A percentile compares a stretch with the other conserved stretches of the same genome.
phyloP scores from a whole-genome alignment of 2,329 filamentous ascomycete genomes.

The Fusarium euwallaceae region DNA sequence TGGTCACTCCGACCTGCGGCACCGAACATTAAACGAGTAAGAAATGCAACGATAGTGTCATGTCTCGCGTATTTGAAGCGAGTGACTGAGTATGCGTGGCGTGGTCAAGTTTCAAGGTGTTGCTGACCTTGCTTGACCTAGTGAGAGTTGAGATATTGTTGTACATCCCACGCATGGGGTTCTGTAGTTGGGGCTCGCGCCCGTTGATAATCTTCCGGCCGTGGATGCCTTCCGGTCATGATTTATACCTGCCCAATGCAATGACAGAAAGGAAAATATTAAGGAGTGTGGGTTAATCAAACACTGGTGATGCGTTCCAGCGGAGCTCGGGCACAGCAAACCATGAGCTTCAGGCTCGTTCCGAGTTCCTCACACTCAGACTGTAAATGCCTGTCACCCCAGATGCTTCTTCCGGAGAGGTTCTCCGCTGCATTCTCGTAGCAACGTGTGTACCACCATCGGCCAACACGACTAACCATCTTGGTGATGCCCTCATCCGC shows the following conservation, averaged over 20 bases:
- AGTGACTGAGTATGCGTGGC: slow-evolving; percentile 7
- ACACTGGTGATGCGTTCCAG: slow-evolving; percentile 64
- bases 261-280: slow-evolving; percentile 28
- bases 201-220: slow-evolving; percentile 43
- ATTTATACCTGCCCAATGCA: slow-evolving; percentile 20
- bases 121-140: slow-evolving; percentile 24
- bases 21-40: slow-evolving; percentile 36
- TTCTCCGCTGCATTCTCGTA: slow-evolving; percentile 79
- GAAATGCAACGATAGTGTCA: slow-evolving; percentile 15
- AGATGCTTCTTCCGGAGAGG: slow-evolving; percentile 72
- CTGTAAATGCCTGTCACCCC: slow-evolving; percentile 80
- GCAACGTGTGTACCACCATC: slow-evolving; percentile 97
- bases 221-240: slow-evolving; percentile 40
- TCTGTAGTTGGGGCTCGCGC: slow-evolving; percentile 42
- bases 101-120: slow-evolving; percentile 6
- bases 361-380: slow-evolving; percentile 88
- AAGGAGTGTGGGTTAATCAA: slow-evolving; percentile 45
- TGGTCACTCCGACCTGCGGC: slow-evolving; percentile 48
- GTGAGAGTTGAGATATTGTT: slow-evolving; percentile 18
- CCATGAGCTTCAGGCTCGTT: slow-evolving; percentile 89
- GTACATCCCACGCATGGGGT: slow-evolving; percentile 17
- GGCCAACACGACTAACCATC: slow-evolving; percentile 90
- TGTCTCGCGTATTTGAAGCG: not conserved
- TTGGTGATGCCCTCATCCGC: slow-evolving; percentile 90
- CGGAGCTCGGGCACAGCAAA: slow-evolving; percentile 91